Evolutionary conservation across 2,329 filamentous ascomycete species (phyloP), one percentile per base, ranked within the genome.

Genomic region (Ophiostoma sp.): DNA sequence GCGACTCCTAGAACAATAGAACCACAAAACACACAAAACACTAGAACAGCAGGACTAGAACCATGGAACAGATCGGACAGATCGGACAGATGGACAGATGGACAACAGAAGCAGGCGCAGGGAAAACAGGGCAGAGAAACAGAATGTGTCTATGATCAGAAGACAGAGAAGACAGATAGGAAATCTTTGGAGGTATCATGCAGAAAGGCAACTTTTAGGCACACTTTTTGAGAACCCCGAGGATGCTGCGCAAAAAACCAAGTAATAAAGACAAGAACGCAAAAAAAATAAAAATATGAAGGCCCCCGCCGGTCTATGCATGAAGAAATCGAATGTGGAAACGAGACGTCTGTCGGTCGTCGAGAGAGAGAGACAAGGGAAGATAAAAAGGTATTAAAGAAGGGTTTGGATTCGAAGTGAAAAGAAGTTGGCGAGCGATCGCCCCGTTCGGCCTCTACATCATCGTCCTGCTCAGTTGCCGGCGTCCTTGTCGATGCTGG

Each of bases 401-500:
- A 16, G 11, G 36, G 65, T 64, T 65, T 45, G 36, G 63, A 45
- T 65, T 45, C 44, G 60, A 77, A 76, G 73, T 65, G 67, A 68
- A 76, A 27, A 76, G 77, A 73, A 38, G 16, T 71, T 65, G 49
- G 42, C 49, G 36, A 7, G 12, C 40, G 44, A 36, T 71, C 72
- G 71, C 67, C 70, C 69, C 70, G 73, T 76, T 78, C 81, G 77
- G 80, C 79, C 74, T 80, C 81, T 78, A 83, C 83, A 76, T 87
- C 86, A 74, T 80, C 83, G 68, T 27, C 78, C 74, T 67, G 45
- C 47, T 40, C 45, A 69, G 41, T 69, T 69, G 66, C 62, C 49
- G 52, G 40, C 75, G 74, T 77, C 77, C 67, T 78, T 80, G 75
- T 85, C 85, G 71, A 85, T 83, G 71, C 82, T 83, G 71, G 82